Conservation (phyloP, 2,329 filamentous ascomycete species). For the Alternaria metachromatica region DNA sequence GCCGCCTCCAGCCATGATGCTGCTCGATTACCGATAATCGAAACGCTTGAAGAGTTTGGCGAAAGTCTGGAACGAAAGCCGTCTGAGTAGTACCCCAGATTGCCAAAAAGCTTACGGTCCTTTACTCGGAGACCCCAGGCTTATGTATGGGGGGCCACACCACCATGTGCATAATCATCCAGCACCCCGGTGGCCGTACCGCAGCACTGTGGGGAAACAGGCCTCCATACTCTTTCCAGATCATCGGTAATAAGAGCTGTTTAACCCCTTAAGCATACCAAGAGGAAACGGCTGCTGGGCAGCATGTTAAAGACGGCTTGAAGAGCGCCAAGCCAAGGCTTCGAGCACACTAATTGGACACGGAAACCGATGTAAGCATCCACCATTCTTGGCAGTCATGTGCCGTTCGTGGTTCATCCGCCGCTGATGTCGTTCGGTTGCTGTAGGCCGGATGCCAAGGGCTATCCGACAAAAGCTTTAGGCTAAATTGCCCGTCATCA, state of each 20-base stretch:
- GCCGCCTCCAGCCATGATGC: slow-evolving; percentile 34
- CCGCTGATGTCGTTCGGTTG: slow-evolving; percentile 6
- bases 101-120: slow-evolving; percentile 5
- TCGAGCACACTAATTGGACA: slow-evolving; percentile 3
- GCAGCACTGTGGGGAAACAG: slow-evolving; percentile 13
- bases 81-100: neutral
- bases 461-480: slow-evolving; percentile 13
- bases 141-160: slow-evolving; percentile 12
- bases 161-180: slow-evolving; percentile 22
- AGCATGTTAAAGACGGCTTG: neutral
- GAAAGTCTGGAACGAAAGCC: neutral
- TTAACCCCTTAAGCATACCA: slow-evolving; percentile 19
- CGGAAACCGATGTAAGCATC: neutral
- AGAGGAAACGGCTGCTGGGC: slow-evolving; percentile 11
- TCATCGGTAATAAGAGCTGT: slow-evolving; percentile 6
- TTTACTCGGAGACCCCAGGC: slow-evolving; percentile 3
- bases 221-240: slow-evolving; percentile 9
- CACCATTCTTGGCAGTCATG: slow-evolving; percentile 4
- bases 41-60: neutral
- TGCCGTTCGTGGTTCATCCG: neutral
- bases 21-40: neutral
- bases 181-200: slow-evolving; percentile 20
- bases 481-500: slow-evolving; percentile 14
- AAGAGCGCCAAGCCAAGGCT: neutral
- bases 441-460: slow-evolving; percentile 9